Evolutionary conservation across 1,284 basidiomycete genomes (phyloP), one percentile per base, ranked within the genome.

Genomic region (Naganishia albida): DNA sequence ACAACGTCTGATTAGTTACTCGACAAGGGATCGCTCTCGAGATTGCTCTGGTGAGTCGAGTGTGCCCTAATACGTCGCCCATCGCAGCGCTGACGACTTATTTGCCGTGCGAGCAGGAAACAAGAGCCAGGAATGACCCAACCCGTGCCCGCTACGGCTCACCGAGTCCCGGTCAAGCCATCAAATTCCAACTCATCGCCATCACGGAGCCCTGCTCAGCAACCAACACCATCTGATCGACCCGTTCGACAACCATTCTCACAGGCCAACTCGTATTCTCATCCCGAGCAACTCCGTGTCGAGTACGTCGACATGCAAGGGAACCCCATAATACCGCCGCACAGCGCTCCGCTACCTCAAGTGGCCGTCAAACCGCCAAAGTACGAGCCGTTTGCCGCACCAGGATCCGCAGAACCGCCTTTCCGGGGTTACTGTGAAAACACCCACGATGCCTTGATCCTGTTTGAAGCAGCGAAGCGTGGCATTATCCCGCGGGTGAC

Each of bases 341-440:
- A 50, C 20, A 60, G 57, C 44, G 57, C 57, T 3, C 57, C 57
- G 20, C 30, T 60, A 13, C 46, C 57, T 25, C 57, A 40, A 48
- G 20, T 60, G 10, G 23, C 23, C 30, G 39, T 50, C 70, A 49
- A 60, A 26, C 13, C 43, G 15, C 23, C 38, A 34, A 60, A 60
- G 39, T 60, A 60, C 38, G 57, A 60, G 49, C 57, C 57, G 2
- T 60, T 60, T 26, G 57, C 44, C 2, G 46, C 49, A 26, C 20
- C 46, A 13, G 57, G 57, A 62, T 60, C 65, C 10, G 70, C 90
- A 85, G 88, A 87, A 86, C 91, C 91, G 0, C 91, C 91, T 0
- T 94, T 90, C 87, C 87, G 85, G 20, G 91, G 91, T 26, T 95
- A 89, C 86, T 93, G 97, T 80, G 91, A 93, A 77, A 93, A 90